Conservation (phyloP, 176 grass and related monocot genomes). For the Puccinellia tenuiflora region DNA sequence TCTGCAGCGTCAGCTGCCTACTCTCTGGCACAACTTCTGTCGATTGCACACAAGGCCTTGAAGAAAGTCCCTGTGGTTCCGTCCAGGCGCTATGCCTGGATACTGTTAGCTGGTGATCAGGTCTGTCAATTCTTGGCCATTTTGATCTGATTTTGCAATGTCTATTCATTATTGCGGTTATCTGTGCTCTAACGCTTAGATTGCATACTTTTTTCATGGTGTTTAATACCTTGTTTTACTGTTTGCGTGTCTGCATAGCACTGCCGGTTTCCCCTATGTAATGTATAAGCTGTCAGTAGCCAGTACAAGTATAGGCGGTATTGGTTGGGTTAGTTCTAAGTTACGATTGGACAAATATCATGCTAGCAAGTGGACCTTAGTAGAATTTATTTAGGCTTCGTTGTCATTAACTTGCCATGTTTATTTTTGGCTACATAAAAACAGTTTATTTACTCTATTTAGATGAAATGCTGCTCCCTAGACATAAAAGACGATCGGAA, state of each 20-base stretch:
- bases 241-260: not conserved
- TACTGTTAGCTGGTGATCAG: conserved; percentile 84
- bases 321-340: conserved; percentile 29
- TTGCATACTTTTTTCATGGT: not conserved
- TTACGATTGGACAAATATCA: not conserved
- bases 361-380: not conserved
- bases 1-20: conserved; percentile 56
- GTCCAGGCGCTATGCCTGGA: conserved; percentile 49
- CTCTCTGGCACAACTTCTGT: conserved; percentile 60
- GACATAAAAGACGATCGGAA: not conserved
- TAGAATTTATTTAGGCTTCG: not conserved
- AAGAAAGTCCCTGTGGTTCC: conserved; percentile 43
- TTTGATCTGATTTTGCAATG: conserved; percentile 16
- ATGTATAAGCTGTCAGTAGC: not conserved
- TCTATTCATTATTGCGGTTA: not conserved
- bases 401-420: not conserved
- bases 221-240: not conserved
- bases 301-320: not conserved
- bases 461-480: not conserved
- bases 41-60: conserved; percentile 42
- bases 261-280: not conserved
- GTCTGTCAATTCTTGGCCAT: conserved; percentile 19
- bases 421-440: not conserved
- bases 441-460: not conserved
- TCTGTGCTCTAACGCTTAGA: not conserved